Evolutionary conservation across 192 early-diverging fungal genomes (phyloP).

Genomic region (Dissophora ornata): DNA sequence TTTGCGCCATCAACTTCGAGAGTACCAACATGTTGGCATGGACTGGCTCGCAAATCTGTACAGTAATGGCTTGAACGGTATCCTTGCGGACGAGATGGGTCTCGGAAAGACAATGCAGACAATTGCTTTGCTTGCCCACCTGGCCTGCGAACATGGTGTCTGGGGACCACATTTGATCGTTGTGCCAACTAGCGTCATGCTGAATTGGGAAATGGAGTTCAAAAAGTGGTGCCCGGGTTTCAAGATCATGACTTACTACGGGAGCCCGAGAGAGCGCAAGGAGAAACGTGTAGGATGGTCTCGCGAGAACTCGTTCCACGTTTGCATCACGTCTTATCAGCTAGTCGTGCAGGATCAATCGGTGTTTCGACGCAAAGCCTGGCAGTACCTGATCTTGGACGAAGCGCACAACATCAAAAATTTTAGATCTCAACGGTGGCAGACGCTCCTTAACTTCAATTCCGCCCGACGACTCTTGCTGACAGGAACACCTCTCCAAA

Average conservation of each 20-base stretch:
- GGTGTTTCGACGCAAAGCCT: slow-evolving; percentile 67
- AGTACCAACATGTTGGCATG: slow-evolving; percentile 91
- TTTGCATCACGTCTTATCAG: slow-evolving; percentile 74
- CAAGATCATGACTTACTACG: slow-evolving; percentile 83
- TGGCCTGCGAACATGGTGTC: slow-evolving; percentile 69
- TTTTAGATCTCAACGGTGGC: slow-evolving; percentile 79
- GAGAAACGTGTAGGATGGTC: slow-evolving; percentile 70
- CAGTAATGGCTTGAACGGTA: slow-evolving; percentile 83
- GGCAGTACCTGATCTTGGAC: slow-evolving; percentile 77
- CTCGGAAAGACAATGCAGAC: slow-evolving; percentile 75
- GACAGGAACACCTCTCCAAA: slow-evolving; percentile 92
- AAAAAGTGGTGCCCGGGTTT: slow-evolving; percentile 79
- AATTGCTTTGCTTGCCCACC: slow-evolving; percentile 73
- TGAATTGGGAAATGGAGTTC: slow-evolving; percentile 84
- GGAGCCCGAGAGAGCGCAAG: slow-evolving; percentile 71
- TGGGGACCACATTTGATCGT: slow-evolving; percentile 81
- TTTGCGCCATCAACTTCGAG: slow-evolving; percentile 76
- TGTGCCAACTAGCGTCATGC: slow-evolving; percentile 79
- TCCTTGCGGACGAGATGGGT: slow-evolving; percentile 78
- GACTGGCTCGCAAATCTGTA: slow-evolving; percentile 92
- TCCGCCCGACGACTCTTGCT: slow-evolving; percentile 74
- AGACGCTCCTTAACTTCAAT: slow-evolving; percentile 78
- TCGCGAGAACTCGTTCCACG: slow-evolving; percentile 69
- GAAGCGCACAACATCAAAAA: slow-evolving; percentile 84
- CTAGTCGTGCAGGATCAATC: slow-evolving; percentile 67